Percentiles rank a stretch among this genome's conserved stretches.
Conservation (phyloP, 2,329 filamentous ascomycete genomes). For the Ascochyta rabiei region DNA sequence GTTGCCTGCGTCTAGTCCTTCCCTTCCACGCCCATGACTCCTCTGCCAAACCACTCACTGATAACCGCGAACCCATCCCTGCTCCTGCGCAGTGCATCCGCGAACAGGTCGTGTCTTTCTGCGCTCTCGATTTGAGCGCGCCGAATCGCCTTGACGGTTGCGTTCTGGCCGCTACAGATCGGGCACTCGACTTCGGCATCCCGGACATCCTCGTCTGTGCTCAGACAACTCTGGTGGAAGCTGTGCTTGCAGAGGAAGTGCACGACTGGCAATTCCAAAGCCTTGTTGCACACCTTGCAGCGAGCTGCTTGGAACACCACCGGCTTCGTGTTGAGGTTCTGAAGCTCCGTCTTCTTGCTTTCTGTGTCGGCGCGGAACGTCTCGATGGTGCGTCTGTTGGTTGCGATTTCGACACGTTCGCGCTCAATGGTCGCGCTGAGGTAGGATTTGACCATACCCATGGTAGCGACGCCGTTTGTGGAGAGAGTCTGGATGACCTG, state of each 20-base stretch:
- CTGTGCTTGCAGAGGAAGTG: conserved; percentile 98
- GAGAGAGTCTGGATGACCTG: conserved; percentile 94
- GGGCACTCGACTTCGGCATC: conserved; percentile 80
- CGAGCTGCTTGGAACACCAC: conserved; percentile 89
- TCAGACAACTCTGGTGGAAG: conserved; percentile 91
- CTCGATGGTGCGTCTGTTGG: conserved; percentile 80
- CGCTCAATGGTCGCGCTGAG: conserved; percentile 85
- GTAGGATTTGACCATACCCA: conserved; percentile 97
- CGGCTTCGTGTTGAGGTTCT: conserved; percentile 77
- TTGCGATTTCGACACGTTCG: conserved; percentile 83
- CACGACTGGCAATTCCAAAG: conserved; percentile 84
- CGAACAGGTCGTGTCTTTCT: conserved; percentile 87
- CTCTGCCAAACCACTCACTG: conserved; percentile 92
- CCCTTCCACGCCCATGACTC: conserved; percentile 73
- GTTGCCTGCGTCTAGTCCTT: conserved; percentile 26
- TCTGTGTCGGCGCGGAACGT: conserved; percentile 86
- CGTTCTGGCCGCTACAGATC: conserved; percentile 80
- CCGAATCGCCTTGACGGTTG: conserved; percentile 86
- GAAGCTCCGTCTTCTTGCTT: conserved; percentile 77
- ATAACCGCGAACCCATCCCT: conserved; percentile 88
- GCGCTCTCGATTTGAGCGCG: conserved; percentile 85
- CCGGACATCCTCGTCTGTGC: conserved; percentile 63
- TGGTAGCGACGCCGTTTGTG: conserved; percentile 82
- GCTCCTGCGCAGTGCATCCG: conserved; percentile 75
- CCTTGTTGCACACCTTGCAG: conserved; percentile 79